These are phyloP conservation scores for Claviceps pazoutovae DNA, from an alignment of 2,329 filamentous ascomycete genomes.

Conservation along the genomic window DNA sequence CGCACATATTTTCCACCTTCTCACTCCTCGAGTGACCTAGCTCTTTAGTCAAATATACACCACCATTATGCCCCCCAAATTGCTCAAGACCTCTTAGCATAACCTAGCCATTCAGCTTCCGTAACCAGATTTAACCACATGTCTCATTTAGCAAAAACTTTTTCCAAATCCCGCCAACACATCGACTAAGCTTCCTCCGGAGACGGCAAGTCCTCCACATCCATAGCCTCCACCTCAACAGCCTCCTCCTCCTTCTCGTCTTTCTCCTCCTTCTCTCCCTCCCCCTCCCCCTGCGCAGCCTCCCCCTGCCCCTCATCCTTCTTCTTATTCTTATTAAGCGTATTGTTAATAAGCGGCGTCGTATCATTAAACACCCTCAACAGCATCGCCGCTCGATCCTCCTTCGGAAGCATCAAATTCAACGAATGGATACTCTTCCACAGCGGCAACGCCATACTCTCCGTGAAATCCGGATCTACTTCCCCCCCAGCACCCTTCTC, in stretches of 20 bases:
- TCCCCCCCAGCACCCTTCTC: conserved; percentile 28
- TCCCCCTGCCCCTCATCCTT: conserved; percentile 10
- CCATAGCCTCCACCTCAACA: conserved; percentile 12
- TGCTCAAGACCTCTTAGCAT: too few species aligned
- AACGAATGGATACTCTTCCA: conserved; percentile 88
- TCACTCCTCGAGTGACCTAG: too few species aligned
- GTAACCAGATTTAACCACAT: too few species aligned
- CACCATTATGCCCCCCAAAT: too few species aligned
- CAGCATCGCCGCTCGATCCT: conserved; percentile 86
- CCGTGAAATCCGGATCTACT: conserved; percentile 40
- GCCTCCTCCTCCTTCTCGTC: conserved; percentile 20
- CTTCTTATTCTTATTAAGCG: conserved; percentile 33
- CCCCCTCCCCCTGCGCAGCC: background rate
- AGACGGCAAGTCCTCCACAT: conserved; percentile 24
- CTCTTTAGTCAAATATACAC: too few species aligned
- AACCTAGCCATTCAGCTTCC: too few species aligned
- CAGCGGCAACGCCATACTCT: conserved; percentile 77
- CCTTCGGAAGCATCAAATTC: conserved; percentile 97
- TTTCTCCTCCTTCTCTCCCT: background rate
- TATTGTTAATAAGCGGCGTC: conserved; percentile 64
- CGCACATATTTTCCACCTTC: too few species aligned
- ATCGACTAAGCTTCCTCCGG: conserved; percentile 13
- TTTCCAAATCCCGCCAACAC: too few species aligned
- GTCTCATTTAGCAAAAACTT: too few species aligned
- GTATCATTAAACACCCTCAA: conserved; percentile 83